Evolutionary conservation across 257 asterid species (phyloP).

Genomic region (Gynochthodes officinalis): DNA sequence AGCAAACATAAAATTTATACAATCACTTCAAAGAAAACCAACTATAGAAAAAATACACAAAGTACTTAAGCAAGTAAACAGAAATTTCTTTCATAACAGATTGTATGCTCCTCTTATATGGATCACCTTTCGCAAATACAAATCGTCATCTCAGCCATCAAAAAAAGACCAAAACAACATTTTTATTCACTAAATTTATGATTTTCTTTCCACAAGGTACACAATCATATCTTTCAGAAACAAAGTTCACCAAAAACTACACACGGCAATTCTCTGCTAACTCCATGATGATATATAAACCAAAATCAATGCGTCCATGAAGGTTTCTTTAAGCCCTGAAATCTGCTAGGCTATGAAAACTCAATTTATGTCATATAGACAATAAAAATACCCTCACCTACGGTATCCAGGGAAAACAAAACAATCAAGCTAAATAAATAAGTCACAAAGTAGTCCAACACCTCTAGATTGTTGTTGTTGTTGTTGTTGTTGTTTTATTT

Average conservation of each 20-base stretch:
- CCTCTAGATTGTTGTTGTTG: background rate
- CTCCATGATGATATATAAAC: too few species aligned
- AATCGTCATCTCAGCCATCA: background rate
- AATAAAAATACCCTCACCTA: too few species aligned
- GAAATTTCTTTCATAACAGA: background rate
- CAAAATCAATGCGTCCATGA: too few species aligned
- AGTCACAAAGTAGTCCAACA: background rate
- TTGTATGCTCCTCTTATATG: background rate
- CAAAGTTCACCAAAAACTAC: background rate
- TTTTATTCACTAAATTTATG: background rate
- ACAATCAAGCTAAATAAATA: background rate
- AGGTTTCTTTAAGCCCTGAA: too few species aligned
- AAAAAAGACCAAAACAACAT: background rate
- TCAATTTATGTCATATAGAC: too few species aligned
- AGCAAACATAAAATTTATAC: conserved; percentile 1
- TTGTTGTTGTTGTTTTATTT: background rate
- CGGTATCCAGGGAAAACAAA: background rate
- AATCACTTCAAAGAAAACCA: conserved; percentile 71
- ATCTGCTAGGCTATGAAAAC: too few species aligned
- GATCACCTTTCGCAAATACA: background rate
- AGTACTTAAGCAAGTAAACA: background rate
- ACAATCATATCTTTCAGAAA: background rate
- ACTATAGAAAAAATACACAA: conserved; percentile 1
- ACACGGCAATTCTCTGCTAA: too few species aligned
- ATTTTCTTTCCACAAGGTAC: background rate